These are phyloP conservation scores for Coriaria nepalensis DNA, from an alignment of 306 rosid genomes.

Conservation along the genomic window DNA sequence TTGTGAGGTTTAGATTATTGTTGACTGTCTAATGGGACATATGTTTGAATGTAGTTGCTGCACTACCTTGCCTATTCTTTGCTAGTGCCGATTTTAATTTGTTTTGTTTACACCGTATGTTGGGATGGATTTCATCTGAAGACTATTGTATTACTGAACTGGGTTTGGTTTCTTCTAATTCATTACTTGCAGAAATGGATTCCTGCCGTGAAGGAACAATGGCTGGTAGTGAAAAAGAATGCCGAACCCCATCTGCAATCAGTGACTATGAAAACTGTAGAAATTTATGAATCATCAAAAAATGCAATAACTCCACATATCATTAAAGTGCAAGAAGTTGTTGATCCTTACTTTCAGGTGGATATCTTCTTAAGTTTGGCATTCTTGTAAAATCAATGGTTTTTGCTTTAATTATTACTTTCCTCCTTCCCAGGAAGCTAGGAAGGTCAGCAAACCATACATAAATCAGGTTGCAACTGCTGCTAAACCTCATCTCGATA, in stretches of 20 bases:
- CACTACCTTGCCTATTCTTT: neutral
- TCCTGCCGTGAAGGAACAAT: slow-evolving; percentile 19
- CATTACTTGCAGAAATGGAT: slow-evolving; percentile 25
- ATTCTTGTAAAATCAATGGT: slow-evolving; percentile 3
- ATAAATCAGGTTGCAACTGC: slow-evolving; percentile 9
- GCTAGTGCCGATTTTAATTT: neutral
- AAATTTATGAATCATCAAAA: slow-evolving; percentile 18
- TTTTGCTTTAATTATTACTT: neutral
- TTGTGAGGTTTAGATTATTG: neutral
- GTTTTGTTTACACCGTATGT: neutral
- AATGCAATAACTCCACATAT: slow-evolving; percentile 16
- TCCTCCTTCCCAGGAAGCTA: slow-evolving; percentile 17
- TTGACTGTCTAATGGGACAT: neutral
- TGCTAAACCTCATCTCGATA: slow-evolving; percentile 15
- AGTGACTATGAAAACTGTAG: slow-evolving; percentile 14
- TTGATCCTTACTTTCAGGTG: slow-evolving; percentile 17
- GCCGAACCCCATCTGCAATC: slow-evolving; percentile 13
- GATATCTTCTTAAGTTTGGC: neutral
- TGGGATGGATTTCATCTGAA: too few relatives aligned
- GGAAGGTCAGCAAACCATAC: slow-evolving; percentile 12
- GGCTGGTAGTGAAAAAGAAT: slow-evolving; percentile 12
- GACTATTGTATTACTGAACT: neutral
- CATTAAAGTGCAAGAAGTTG: slow-evolving; percentile 11
- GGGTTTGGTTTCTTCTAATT: neutral
- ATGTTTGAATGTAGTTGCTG: neutral